Conservation (phyloP, 2,329 filamentous ascomycete genomes). For the Fusarium domesticum region DNA sequence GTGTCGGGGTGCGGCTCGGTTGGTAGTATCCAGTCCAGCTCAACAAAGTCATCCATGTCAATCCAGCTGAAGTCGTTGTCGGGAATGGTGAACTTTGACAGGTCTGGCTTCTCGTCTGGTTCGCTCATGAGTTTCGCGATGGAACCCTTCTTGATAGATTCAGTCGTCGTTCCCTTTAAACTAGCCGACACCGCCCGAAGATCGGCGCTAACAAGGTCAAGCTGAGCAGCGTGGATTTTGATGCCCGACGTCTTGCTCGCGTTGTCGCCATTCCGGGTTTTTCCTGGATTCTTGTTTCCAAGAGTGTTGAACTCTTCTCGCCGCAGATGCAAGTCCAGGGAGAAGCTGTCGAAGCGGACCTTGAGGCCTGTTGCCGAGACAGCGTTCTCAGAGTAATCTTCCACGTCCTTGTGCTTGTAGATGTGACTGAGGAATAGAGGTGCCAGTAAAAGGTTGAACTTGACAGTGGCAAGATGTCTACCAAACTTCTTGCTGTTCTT, state of each 20-base stretch:
- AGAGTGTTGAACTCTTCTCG: slow-evolving; percentile 86
- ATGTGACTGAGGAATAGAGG: slow-evolving; percentile 94
- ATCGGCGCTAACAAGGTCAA: slow-evolving; percentile 89
- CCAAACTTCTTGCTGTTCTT: slow-evolving; percentile 99
- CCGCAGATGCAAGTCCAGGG: slow-evolving; percentile 92
- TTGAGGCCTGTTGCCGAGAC: slow-evolving; percentile 96
- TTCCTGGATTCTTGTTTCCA: slow-evolving; percentile 43
- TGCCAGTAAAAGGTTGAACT: slow-evolving; percentile 90
- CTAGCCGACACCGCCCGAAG: slow-evolving; percentile 90
- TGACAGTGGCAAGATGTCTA: slow-evolving; percentile 94
- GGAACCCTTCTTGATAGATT: slow-evolving; percentile 66
- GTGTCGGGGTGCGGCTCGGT: slow-evolving; percentile 88
- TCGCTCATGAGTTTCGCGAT: slow-evolving; percentile 51
- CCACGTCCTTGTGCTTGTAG: slow-evolving; percentile 96
- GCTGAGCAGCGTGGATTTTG: slow-evolving; percentile 90
- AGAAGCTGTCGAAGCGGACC: slow-evolving; percentile 92
- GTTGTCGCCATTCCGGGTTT: slow-evolving; percentile 70
- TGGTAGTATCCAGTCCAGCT: slow-evolving; percentile 92
- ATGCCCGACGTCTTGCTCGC: slow-evolving; percentile 74
- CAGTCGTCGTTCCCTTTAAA: slow-evolving; percentile 74
- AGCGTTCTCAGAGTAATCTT: slow-evolving; percentile 72
- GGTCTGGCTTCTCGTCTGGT: slow-evolving; percentile 60
- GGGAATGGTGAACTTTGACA: slow-evolving; percentile 90
- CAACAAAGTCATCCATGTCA: slow-evolving; percentile 99
- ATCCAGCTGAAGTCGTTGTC: slow-evolving; percentile 97